A percentile compares a stretch with the other conserved stretches of the same genome.
These are phyloP conservation scores for Xylariaceae sp. DNA, from an alignment of 2,329 filamentous ascomycete species.

Conservation along the genomic window DNA sequence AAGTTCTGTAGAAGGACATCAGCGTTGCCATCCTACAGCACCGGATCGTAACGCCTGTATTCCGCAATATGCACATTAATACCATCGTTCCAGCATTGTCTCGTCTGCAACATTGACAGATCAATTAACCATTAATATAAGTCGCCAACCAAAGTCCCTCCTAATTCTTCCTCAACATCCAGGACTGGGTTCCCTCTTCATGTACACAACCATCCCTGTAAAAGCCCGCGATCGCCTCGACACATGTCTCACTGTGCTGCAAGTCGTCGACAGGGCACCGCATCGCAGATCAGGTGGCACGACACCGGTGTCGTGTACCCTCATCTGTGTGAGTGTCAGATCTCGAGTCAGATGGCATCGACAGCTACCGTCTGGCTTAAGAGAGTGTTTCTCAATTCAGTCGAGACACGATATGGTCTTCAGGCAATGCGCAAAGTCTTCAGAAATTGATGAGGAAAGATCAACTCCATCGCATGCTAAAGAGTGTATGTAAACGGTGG, in stretches of 20 bases:
- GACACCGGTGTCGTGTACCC: conserved; percentile 2
- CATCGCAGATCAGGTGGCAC: conserved; percentile 1
- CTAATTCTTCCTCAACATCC: no score
- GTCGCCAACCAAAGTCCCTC: neutral
- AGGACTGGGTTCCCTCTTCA: neutral
- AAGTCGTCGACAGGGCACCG: conserved; percentile 1
- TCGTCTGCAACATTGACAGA: neutral
- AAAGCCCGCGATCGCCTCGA: neutral
- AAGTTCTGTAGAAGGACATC: no score
- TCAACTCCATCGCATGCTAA: no score
- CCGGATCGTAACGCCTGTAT: neutral
- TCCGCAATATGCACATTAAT: neutral
- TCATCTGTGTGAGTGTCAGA: neutral
- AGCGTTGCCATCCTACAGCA: neutral
- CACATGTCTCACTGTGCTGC: conserved; percentile 7
- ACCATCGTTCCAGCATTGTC: neutral
- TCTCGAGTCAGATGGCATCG: neutral
- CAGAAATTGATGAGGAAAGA: no score
- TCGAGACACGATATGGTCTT: no score
- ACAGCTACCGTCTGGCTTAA: neutral
- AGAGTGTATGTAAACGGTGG: no score
- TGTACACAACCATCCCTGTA: neutral
- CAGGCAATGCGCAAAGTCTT: no score
- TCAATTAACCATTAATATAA: neutral
- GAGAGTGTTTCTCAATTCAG: no score